Evolutionary conservation across 495 filamentous ascomycete species (phyloP), one percentile per base, ranked within the genome.

Genomic region (Xylaria telfairii): DNA sequence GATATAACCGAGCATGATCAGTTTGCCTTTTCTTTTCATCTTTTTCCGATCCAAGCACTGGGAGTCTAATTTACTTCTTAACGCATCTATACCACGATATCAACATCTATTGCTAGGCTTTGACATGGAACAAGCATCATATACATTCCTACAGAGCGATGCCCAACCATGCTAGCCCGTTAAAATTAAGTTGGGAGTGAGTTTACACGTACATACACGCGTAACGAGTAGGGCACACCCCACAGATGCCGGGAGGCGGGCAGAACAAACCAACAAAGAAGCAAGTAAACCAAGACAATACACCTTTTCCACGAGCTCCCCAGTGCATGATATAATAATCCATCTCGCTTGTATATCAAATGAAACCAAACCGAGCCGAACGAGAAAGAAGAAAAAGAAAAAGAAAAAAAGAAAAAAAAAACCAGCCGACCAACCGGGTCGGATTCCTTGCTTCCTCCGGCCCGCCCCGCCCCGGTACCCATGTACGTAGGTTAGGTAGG

Each of bases 371-470:
- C 12, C 42, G 13, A 49, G n/a, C 46, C 46, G n/a, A n/a, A n/a
- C n/a, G n/a, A n/a, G n/a, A n/a, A n/a, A n/a, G n/a, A n/a, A n/a
- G n/a, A n/a, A n/a, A n/a, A n/a, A n/a, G n/a, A n/a, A n/a, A n/a
- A n/a, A n/a, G n/a, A n/a, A n/a, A n/a, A n/a, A n/a, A n/a, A n/a
- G n/a, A n/a, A n/a, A n/a, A n/a, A n/a, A n/a, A n/a, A n/a, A n/a
- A 37, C 3, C 34, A 37, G 34, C 34, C 13, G 15, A 56, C 28
- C 9, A 13, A 8, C 28, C 53, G 28, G 28, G 13, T 28, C 53
- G 53, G 4, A n/a, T 57, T 34, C 53, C 53, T 32, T 56, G 7
- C 26, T 56, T 56, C 53, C 53, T 57, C 28, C 53, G 53, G 53
- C 28, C 53, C 53, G 53, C 53, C 53, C 28, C 53, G 53, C 12